Evolutionary conservation across 305 asterid species (phyloP), one percentile per base, ranked within the genome.

Genomic region (Fraxinus nigra): DNA sequence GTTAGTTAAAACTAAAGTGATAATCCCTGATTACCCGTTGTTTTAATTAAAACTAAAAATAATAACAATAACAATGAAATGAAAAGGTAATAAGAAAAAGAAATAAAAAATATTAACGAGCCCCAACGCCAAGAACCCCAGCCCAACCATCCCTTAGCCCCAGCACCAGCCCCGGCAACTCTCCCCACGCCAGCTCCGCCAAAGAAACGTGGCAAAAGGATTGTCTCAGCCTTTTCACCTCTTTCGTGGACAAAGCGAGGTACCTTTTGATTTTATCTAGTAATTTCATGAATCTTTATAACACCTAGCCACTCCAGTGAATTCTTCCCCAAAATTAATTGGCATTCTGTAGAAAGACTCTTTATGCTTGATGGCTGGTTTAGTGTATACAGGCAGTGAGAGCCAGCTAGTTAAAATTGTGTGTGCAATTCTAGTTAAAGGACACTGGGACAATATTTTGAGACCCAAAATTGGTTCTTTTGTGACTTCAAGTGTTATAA

Each of bases 371-470:
- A 92, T 94, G 98, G 92, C 84, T 76, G 80, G 81, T 80, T 80
- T 79, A 70, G 81, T 82, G 83, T 67, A 80, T n/a, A 59, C 86
- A 22, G 82, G 82, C 77, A 83, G 80, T 40, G 97, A 90, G 72
- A 81, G 80, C 82, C 88, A 63, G 76, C 81, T 87, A 22, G 92
- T 87, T 80, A 89, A 81, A 87, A 63, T 89, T 77, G 86, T 93
- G 24, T 87, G 88, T 30, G 93, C 90, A n/a, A 77, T 93, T 81
- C 88, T 91, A 79, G 76, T 95, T 7, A 92, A 93, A 88, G 97
- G 97, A 9, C 86, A 87, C 14, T 91, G 96, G 94, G 92, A 91
- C 78, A 89, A 79, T 84, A 84, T 88, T 72, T 88, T 92, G 93
- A 92, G 85, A 85, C 92, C 95, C 43, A 92, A 89, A 85, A 85